Evolutionary conservation across 805 yeast genomes (phyloP).

Genomic region (Saccharomycopsis guyanensis): DNA sequence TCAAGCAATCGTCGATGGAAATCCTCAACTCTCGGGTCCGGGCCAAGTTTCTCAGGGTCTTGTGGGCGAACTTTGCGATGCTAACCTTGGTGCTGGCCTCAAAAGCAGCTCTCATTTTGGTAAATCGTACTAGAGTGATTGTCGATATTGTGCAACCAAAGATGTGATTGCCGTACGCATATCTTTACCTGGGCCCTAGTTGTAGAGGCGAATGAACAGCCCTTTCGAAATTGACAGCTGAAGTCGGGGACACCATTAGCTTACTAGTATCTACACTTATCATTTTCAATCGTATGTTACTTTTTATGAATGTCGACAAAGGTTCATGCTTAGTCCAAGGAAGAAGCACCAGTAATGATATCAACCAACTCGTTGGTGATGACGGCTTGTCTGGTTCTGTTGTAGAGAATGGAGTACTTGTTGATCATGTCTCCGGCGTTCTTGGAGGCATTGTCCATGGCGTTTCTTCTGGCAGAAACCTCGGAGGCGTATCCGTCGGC

Average conservation of each 20-base stretch:
- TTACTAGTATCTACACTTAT: background rate
- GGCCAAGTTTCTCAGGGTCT: background rate
- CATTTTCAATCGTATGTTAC: background rate
- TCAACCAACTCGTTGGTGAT: conserved; percentile 99
- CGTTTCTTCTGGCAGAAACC: conserved; percentile 97
- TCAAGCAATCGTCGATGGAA: conserved; percentile 6
- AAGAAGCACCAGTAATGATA: conserved; percentile 99
- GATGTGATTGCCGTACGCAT: conserved; percentile 4
- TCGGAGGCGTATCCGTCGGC: conserved; percentile 99
- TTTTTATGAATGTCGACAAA: no score
- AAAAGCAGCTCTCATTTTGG: background rate
- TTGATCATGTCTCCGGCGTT: conserved; percentile 98
- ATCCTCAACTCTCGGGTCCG: conserved; percentile 6
- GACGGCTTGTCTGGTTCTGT: conserved; percentile 99
- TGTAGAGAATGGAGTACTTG: conserved; percentile 92
- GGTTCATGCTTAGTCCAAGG: conserved; percentile 78
- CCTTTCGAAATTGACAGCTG: no score
- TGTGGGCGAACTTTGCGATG: conserved; percentile 13
- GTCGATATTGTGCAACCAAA: conserved; percentile 20
- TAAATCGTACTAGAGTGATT: background rate
- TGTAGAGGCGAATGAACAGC: no score
- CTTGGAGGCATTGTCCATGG: conserved; percentile 99
- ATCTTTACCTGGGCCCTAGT: no score
- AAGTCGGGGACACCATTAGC: no score
- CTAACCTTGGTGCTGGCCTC: conserved; percentile 2